These are phyloP conservation scores for Penicillium janthinellum DNA, from an alignment of 2,329 filamentous ascomycete species.

Conservation along the genomic window DNA sequence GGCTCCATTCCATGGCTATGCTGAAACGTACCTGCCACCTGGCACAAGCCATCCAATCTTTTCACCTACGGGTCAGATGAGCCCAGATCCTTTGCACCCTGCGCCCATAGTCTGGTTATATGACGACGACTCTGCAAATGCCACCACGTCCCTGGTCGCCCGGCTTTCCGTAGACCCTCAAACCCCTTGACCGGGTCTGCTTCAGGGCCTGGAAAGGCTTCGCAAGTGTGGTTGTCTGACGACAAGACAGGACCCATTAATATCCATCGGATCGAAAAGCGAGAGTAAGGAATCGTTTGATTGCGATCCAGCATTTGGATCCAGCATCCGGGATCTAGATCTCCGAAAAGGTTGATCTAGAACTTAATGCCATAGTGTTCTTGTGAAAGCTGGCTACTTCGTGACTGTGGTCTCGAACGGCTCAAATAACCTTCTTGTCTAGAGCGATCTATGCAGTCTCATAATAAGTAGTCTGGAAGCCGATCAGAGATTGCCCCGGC, in stretches of 20 bases:
- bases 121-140: slow-evolving; percentile 16
- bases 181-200: slow-evolving; percentile 8
- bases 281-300: background rate
- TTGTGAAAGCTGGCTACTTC: background rate
- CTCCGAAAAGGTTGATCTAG: background rate
- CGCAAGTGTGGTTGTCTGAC: background rate
- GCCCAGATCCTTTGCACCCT: background rate
- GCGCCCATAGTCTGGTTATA: slow-evolving; percentile 4
- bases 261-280: background rate
- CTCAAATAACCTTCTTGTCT: background rate
- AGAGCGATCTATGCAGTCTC: background rate
- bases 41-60: background rate
- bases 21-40: background rate
- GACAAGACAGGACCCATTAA: background rate
- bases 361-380: background rate
- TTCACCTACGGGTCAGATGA: background rate
- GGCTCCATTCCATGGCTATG: background rate
- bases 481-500: background rate
- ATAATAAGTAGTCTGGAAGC: too few relatives aligned
- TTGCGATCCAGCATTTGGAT: background rate
- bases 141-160: slow-evolving; percentile 13
- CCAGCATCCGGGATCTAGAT: background rate
- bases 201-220: background rate
- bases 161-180: slow-evolving; percentile 2
- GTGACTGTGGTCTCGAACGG: background rate